Percentiles rank a stretch among this genome's conserved stretches.
phyloP scores from a whole-genome alignment of 2,329 filamentous ascomycete species.

The Cercospora sp. region DNA sequence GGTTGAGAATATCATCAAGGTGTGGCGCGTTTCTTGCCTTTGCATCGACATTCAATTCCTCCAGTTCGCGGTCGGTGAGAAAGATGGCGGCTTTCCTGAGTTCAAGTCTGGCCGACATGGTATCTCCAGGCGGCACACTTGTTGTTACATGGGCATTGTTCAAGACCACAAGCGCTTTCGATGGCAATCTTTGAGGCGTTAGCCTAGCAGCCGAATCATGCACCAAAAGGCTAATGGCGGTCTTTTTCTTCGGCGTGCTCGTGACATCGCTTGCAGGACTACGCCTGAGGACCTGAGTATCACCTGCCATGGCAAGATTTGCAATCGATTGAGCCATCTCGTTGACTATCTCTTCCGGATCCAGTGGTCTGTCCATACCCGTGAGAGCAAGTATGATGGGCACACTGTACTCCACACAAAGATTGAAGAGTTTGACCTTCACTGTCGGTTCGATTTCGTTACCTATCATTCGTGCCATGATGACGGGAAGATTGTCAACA shows the following conservation, averaged over 20 bases:
- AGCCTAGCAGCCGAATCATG: constrained; percentile 80
- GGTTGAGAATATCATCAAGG: constrained; percentile 51
- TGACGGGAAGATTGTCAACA: constrained; percentile 58
- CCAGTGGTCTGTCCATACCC: constrained; percentile 53
- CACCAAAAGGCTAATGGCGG: constrained; percentile 72
- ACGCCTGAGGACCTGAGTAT: constrained; percentile 47
- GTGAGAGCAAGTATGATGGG: constrained; percentile 78
- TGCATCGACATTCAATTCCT: constrained; percentile 43
- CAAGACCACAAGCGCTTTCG: constrained; percentile 77
- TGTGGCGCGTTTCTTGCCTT: constrained; percentile 22
- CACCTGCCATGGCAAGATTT: constrained; percentile 56
- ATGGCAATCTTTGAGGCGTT: constrained; percentile 72
- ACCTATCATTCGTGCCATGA: constrained; percentile 88
- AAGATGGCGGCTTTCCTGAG: constrained; percentile 81
- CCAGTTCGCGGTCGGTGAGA: constrained; percentile 70
- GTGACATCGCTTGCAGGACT: constrained; percentile 29
- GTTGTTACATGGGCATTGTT: constrained; percentile 75
- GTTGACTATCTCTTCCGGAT: constrained; percentile 63
- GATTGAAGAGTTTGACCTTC: constrained; percentile 81
- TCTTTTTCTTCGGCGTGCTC: constrained; percentile 40
- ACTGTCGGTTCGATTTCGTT: constrained; percentile 92
- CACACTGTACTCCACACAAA: constrained; percentile 86
- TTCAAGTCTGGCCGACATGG: constrained; percentile 64
- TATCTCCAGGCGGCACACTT: constrained; percentile 63
- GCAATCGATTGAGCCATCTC: constrained; percentile 76